Evolutionary conservation across 2,329 filamentous ascomycete species (phyloP).

Genomic region (Microascus cirrosus): DNA sequence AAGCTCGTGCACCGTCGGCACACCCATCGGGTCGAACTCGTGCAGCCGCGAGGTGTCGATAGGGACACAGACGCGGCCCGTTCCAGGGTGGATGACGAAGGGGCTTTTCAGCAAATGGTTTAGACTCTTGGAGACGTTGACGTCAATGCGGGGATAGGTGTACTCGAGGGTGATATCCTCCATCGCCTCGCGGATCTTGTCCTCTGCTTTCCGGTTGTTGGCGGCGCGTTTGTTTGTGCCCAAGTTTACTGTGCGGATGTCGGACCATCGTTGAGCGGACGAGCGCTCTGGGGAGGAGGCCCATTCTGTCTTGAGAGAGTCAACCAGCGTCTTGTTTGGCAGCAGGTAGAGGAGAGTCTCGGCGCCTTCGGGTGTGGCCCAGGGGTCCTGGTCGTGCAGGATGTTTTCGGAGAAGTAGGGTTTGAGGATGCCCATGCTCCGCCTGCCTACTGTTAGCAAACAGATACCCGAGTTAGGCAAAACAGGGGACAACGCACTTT

Average conservation of each 20-base stretch:
- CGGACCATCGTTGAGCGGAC: constrained; percentile 79
- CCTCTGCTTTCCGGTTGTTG: constrained; percentile 24
- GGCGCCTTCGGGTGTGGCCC: constrained; percentile 57
- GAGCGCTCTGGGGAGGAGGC: constrained; percentile 66
- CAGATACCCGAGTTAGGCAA: constrained; percentile 2
- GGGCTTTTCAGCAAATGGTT: constrained; percentile 97
- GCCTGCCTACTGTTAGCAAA: constrained; percentile 23
- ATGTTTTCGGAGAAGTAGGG: constrained; percentile 77
- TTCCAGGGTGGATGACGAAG: constrained; percentile 92
- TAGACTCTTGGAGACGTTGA: constrained; percentile 93
- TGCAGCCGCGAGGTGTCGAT: constrained; percentile 69
- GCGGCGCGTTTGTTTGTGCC: constrained; percentile 65
- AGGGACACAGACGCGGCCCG: constrained; percentile 87
- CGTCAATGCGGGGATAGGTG: constrained; percentile 93
- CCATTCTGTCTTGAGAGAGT: constrained; percentile 83
- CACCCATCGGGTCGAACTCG: constrained; percentile 72
- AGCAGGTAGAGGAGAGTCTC: constrained; percentile 75
- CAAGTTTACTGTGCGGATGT: constrained; percentile 80
- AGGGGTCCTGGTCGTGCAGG: constrained; percentile 77
- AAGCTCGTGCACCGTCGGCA: constrained; percentile 81
- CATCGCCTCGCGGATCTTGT: constrained; percentile 72
- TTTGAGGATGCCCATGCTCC: constrained; percentile 77
- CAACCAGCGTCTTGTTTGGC: constrained; percentile 66
- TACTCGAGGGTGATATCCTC: constrained; percentile 96
- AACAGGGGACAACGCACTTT: constrained; percentile 33